Base-by-base conservation (phyloP, 2,329 filamentous ascomycete genomes). In the Aspergillus ustus region DNA sequence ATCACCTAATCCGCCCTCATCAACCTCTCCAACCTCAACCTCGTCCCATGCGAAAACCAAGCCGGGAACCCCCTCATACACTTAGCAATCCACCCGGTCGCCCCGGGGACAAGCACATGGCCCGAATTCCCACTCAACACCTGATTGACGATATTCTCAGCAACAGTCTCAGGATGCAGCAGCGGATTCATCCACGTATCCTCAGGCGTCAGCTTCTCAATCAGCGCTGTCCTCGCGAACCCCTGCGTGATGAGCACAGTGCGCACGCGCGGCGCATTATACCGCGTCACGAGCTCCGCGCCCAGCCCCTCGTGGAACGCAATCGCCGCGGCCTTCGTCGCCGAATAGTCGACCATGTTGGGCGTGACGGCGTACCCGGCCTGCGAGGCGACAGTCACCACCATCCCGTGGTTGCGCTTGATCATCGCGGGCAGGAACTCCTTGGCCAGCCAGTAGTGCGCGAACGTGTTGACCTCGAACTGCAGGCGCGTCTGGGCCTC, bases 361-460 rank as follows among this genome's bases (percentile, higher is more conserved):
- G 89, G 85, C 0, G 86, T 83, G 1, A 84, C 80, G 7, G 87
- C 67, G 76, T 85, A 91, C 13, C 84, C 83, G 0, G 89, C 88
- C 52, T 86, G 81, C 2, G 84, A 88, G 15, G 90, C 86, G 22
- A 92, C 83, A 0, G 88, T 92, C 22, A 92, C 88, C 45, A 92
- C 74, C 82, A 90, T 90, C 62, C 90, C 90, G 77, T 92, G 89
- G 77, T 91, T 87, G 13, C 71, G 72, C 7, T 76, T 71, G 55
- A 89, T 75, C 83, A 93, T 89, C 66, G 78, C 72, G 0, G 90
- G 90, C 1, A 93, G 78, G 75, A 92, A 92, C 60, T 88, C 84
- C 70, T 87, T 84, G 7, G 83, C 77, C n/a, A 87, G 82, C 81
- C 84, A 88, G 79, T 86, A 91, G 76, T 89, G 89, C 2, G 87